Evolutionary conservation across 2,329 filamentous ascomycete genomes (phyloP).

Genomic region (Fusarium keratoplasticum): DNA sequence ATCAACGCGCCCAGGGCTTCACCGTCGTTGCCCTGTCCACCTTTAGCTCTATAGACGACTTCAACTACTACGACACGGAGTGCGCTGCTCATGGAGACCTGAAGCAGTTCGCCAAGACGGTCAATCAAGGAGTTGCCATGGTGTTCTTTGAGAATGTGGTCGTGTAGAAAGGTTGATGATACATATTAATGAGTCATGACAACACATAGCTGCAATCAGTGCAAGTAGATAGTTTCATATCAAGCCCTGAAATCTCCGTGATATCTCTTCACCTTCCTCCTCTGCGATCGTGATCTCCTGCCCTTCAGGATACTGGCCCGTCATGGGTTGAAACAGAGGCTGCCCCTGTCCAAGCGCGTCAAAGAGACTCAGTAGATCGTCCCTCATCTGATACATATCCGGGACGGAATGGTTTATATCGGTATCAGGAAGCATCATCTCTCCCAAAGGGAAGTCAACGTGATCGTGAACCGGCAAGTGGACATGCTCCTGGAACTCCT

Average conservation of each 20-base stretch:
- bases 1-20: constrained; percentile 68
- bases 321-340: constrained; percentile 30
- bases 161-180: background rate
- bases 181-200: background rate
- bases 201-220: background rate
- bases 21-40: constrained; percentile 67
- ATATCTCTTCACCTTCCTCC: constrained; percentile 45
- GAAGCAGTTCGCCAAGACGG: constrained; percentile 46
- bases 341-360: constrained; percentile 50
- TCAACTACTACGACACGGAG: constrained; percentile 70
- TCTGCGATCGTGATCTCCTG: constrained; percentile 14
- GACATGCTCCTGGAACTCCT: background rate
- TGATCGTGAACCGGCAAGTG: background rate
- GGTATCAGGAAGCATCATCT: constrained; percentile 26
- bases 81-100: constrained; percentile 49
- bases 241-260: constrained; percentile 48
- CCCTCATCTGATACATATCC: constrained; percentile 50
- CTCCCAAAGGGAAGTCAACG: constrained; percentile 5
- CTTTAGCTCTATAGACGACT: constrained; percentile 68
- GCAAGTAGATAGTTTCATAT: constrained; percentile 26
- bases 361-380: constrained; percentile 51
- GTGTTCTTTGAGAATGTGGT: constrained; percentile 59
- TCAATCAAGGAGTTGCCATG: constrained; percentile 58
- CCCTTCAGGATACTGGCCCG: constrained; percentile 17
- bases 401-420: constrained; percentile 39